These are phyloP conservation scores for Fusarium tupiense DNA, from an alignment of 2,329 filamentous ascomycete species.

Conservation along the genomic window DNA sequence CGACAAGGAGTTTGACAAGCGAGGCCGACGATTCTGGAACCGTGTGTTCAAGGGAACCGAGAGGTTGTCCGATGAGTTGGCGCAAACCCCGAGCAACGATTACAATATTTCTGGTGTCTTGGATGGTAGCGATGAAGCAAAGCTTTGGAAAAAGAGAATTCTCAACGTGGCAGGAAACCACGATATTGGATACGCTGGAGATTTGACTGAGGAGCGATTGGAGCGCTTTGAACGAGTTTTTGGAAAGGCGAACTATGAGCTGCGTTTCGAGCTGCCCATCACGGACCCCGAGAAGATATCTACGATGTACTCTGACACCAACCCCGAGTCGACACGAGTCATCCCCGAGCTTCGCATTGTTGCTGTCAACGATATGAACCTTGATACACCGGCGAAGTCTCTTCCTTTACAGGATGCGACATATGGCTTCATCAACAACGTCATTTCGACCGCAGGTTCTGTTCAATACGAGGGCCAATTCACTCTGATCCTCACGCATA, in stretches of 20 bases:
- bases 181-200: slow-evolving; percentile 95
- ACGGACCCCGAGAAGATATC: slow-evolving; percentile 51
- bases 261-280: slow-evolving; percentile 73
- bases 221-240: slow-evolving; percentile 85
- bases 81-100: slow-evolving; percentile 57
- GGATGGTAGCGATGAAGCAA: slow-evolving; percentile 54
- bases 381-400: slow-evolving; percentile 82
- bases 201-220: slow-evolving; percentile 80
- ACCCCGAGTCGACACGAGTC: slow-evolving; percentile 59
- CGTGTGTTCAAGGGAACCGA: slow-evolving; percentile 77
- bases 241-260: slow-evolving; percentile 90
- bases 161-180: slow-evolving; percentile 96
- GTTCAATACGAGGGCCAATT: slow-evolving; percentile 73
- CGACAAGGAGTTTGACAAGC: slow-evolving; percentile 81
- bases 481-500: slow-evolving; percentile 89
- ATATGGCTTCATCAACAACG: slow-evolving; percentile 78
- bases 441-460: slow-evolving; percentile 70
- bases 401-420: slow-evolving; percentile 76
- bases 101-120: slow-evolving; percentile 63
- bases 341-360: slow-evolving; percentile 81
- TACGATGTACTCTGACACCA: slow-evolving; percentile 55
- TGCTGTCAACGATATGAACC: slow-evolving; percentile 91
- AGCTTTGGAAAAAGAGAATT: slow-evolving; percentile 76
- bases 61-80: slow-evolving; percentile 68
- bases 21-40: slow-evolving; percentile 82